Base-by-base conservation (phyloP, 2,329 filamentous ascomycete genomes). In the Penicillium sp. region DNA sequence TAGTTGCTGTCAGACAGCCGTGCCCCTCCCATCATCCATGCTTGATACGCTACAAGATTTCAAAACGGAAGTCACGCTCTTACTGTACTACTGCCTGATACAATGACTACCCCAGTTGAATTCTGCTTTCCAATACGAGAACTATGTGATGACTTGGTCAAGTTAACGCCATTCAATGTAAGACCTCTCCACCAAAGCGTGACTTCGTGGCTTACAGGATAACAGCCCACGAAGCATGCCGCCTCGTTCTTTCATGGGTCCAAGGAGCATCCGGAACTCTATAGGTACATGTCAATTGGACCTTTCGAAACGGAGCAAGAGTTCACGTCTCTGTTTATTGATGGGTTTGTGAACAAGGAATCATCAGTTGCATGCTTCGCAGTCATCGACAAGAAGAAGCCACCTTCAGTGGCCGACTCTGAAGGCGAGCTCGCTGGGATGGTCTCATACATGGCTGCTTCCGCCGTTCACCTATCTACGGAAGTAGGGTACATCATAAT, bases 401-500 rank as follows among this genome's bases (percentile, higher is more conserved):
- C 52, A 3, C 13, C 45, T 5, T 54, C 42, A 3, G 28, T 1
- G 3, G 47, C 47, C 19, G 55, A 55, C 13, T 21, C 43, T 3
- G 48, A 58, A 34, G 52, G 55, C n/a, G 51, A 48, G 14, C 28
- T 58, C 18, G 48, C 55, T 9, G 48, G 55, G 16, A 58, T 58
- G 39, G 52, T 58, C 28, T 58, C 55, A 9, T 58, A 55, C 42
- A 52, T 54, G 48, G 28, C 21, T 33, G 48, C 52, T n/a, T 55
- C 52, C 1, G n/a, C 47, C 7, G 23, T 26, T 14, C 49, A 46
- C 24, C 39, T 49, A n/a, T 56, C 51, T 6, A 46, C 45, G 29
- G 46, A 55, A n/a, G 46, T 53, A 4, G 48, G 52, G 6, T 54
- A 53, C 42, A 48, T 55, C 19, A 59, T 71, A 23, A 67, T 69